Conservation (phyloP, 2,329 filamentous ascomycete genomes). For the Xylaria sp. region DNA sequence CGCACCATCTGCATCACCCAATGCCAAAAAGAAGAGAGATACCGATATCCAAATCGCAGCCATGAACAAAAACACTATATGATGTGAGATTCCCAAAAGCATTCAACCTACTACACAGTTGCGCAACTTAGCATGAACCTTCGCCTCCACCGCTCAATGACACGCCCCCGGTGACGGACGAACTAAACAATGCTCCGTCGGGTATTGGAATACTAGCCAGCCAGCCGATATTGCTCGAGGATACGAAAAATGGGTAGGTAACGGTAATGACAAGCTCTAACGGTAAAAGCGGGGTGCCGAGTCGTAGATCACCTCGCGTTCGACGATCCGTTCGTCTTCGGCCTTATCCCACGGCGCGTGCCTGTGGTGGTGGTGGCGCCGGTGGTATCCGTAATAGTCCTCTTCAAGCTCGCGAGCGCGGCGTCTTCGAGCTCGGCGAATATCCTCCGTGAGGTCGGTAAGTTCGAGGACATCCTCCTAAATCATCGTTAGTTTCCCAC, state of each 20-base stretch:
- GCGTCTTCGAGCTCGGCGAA: conserved; percentile 67
- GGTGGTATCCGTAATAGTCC: conserved; percentile 58
- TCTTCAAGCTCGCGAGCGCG: conserved; percentile 63
- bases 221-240: not conserved
- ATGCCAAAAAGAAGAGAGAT: not conserved
- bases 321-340: conserved; percentile 69
- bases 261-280: not conserved
- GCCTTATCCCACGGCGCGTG: conserved; percentile 46
- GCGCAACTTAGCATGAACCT: not conserved
- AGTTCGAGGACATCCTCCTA: conserved; percentile 88
- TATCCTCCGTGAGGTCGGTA: conserved; percentile 81
- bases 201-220: not conserved
- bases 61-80: not conserved
- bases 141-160: conserved; percentile 4
- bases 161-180: not conserved
- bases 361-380: conserved; percentile 46
- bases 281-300: conserved; percentile 34
- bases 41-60: not conserved
- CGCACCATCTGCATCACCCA: not conserved
- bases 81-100: not conserved
- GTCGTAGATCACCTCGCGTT: conserved; percentile 72
- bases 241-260: not conserved
- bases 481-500: conserved; percentile 41
- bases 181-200: not conserved
- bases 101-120: not conserved